Evolutionary conservation across 2,329 filamentous ascomycete species (phyloP).

Genomic region (Claviceps arundinis): DNA sequence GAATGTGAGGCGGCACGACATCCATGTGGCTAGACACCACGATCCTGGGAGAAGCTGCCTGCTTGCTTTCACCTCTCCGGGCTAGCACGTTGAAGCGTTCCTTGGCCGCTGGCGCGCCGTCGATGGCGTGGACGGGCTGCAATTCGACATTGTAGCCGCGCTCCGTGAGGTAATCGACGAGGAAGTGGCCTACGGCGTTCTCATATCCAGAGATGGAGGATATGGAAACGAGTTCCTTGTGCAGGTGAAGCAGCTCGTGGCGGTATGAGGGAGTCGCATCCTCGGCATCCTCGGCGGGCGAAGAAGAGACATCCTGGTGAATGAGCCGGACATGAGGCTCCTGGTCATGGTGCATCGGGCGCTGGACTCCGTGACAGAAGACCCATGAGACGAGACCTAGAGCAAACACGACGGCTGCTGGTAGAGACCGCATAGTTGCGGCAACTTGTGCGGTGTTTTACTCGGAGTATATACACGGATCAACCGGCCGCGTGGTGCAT

Average conservation of each 20-base stretch:
- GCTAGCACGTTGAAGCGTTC: conserved; percentile 62
- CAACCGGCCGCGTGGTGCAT: not conserved
- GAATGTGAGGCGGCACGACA: conserved; percentile 58
- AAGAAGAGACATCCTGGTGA: not conserved
- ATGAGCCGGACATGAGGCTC: not conserved
- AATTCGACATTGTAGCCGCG: conserved; percentile 30
- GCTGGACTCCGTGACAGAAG: conserved; percentile 5
- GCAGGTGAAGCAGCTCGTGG: conserved; percentile 51
- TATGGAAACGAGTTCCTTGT: conserved; percentile 61
- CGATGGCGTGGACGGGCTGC: conserved; percentile 24
- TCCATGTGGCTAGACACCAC: conserved; percentile 78
- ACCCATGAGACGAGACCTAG: conserved; percentile 6
- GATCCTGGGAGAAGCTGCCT: conserved; percentile 39
- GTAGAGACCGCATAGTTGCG: conserved; percentile 1
- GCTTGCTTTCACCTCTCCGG: conserved; percentile 33
- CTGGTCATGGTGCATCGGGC: not conserved
- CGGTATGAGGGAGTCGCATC: conserved; percentile 24
- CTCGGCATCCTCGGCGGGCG: not conserved
- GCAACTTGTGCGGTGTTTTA: not conserved
- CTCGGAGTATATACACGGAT: not conserved
- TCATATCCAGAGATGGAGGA: conserved; percentile 62
- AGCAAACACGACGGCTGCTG: conserved; percentile 1
- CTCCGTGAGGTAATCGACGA: conserved; percentile 49
- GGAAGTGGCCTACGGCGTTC: conserved; percentile 51
- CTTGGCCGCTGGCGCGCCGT: conserved; percentile 16